Conservation (phyloP, 345 rosid genomes). For the Lumnitzera racemosa region DNA sequence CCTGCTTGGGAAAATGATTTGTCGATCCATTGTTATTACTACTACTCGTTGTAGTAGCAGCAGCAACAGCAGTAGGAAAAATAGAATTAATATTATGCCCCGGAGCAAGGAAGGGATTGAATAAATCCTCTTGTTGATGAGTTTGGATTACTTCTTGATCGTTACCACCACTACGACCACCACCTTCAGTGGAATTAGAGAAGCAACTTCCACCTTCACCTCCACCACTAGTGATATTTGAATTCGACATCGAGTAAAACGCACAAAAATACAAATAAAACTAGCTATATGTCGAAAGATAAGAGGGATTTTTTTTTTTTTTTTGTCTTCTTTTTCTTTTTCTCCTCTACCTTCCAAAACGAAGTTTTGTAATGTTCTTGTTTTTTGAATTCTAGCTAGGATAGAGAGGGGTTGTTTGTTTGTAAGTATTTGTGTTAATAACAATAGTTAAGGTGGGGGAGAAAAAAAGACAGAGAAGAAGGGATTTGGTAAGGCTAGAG, state of each 20-base stretch:
- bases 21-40: constrained; percentile 19
- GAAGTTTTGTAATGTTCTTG: too few species aligned
- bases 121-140: background rate
- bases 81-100: constrained; percentile 12
- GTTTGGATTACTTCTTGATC: constrained; percentile 4
- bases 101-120: constrained; percentile 9
- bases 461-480: constrained; percentile 3
- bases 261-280: too few species aligned
- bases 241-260: too few species aligned
- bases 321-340: too few species aligned
- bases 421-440: background rate
- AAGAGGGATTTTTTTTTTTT: too few species aligned
- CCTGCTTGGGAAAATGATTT: constrained; percentile 6
- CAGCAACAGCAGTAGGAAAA: constrained; percentile 1
- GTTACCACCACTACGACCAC: too few species aligned
- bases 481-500: constrained; percentile 18
- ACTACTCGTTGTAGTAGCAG: background rate
- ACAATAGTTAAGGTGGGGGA: background rate
- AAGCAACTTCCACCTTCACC: too few species aligned
- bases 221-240: too few species aligned
- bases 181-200: too few species aligned
- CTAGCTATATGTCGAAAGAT: too few species aligned
- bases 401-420: background rate
- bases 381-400: background rate
- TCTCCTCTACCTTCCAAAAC: too few species aligned